Conservation (phyloP, 2,329 filamentous ascomycete species). For the Aschersonia sp. region DNA sequence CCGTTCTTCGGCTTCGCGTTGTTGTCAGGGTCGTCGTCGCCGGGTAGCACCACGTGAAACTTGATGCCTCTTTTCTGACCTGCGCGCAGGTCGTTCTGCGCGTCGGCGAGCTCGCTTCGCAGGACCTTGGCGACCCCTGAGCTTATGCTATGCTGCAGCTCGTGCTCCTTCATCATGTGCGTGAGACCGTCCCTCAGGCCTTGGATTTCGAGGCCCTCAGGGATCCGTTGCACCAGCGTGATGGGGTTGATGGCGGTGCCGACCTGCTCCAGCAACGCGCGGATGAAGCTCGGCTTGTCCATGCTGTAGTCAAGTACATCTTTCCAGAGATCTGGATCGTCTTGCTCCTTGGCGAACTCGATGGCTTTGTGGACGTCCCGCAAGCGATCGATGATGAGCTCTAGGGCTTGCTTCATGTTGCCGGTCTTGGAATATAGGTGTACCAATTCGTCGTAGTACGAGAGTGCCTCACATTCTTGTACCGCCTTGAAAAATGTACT, state of each 20-base stretch:
- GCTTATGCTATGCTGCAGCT: slow-evolving; percentile 86
- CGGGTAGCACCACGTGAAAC: slow-evolving; percentile 55
- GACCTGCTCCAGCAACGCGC: slow-evolving; percentile 80
- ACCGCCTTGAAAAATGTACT: slow-evolving; percentile 30
- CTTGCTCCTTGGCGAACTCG: slow-evolving; percentile 82
- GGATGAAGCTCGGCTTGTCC: slow-evolving; percentile 93
- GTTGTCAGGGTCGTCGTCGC: slow-evolving; percentile 13
- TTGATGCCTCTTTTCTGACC: slow-evolving; percentile 79
- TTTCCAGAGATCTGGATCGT: slow-evolving; percentile 87
- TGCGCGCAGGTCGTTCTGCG: slow-evolving; percentile 65
- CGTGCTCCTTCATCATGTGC: slow-evolving; percentile 88
- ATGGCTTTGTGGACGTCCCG: slow-evolving; percentile 87
- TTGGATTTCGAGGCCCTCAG: slow-evolving; percentile 83
- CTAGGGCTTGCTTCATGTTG: slow-evolving; percentile 79
- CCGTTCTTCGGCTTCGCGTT: too few relatives aligned
- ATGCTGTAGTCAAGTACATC: slow-evolving; percentile 90
- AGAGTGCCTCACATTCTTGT: slow-evolving; percentile 63
- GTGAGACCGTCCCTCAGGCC: slow-evolving; percentile 78
- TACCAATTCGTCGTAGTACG: slow-evolving; percentile 86
- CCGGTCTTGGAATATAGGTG: slow-evolving; percentile 92
- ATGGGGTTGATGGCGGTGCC: slow-evolving; percentile 91
- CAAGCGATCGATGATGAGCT: slow-evolving; percentile 86
- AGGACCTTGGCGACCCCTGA: slow-evolving; percentile 79
- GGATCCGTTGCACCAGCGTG: slow-evolving; percentile 76
- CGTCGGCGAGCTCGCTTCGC: slow-evolving; percentile 70